Evolutionary conservation across 2,329 filamentous ascomycete genomes (phyloP).

Genomic region (Trichoderma atrobrunneum): DNA sequence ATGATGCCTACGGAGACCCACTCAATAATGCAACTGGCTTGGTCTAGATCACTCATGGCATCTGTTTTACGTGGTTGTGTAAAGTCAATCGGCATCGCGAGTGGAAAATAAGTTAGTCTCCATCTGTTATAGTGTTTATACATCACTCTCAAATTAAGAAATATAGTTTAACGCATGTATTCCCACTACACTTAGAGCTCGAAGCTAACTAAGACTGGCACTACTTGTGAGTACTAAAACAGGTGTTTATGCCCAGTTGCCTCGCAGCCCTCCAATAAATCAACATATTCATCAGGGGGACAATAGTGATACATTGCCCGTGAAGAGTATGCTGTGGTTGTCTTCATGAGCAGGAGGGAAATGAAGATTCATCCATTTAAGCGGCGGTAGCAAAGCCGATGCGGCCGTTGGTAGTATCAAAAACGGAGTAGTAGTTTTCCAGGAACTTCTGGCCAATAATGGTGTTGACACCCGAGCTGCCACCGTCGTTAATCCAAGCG

Average conservation of each 20-base stretch:
- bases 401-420: neutral
- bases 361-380: neutral
- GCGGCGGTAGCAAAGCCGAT: neutral
- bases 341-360: neutral
- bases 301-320: neutral
- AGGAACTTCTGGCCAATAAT: neutral
- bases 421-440: neutral
- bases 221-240: neutral
- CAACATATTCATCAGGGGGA: neutral
- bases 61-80: neutral
- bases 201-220: neutral
- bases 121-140: neutral
- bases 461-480: neutral
- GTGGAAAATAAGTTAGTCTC: too few relatives aligned
- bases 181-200: neutral
- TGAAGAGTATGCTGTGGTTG: neutral
- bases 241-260: neutral
- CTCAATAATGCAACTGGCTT: neutral
- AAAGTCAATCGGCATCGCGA: neutral
- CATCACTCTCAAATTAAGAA: neutral
- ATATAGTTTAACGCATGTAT: neutral
- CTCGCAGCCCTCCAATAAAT: neutral
- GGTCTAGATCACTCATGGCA: neutral
- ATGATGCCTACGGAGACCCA: neutral
- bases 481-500: neutral